These are phyloP conservation scores for Penicillium sp. DNA, from an alignment of 2,329 filamentous ascomycete genomes.

Conservation along the genomic window DNA sequence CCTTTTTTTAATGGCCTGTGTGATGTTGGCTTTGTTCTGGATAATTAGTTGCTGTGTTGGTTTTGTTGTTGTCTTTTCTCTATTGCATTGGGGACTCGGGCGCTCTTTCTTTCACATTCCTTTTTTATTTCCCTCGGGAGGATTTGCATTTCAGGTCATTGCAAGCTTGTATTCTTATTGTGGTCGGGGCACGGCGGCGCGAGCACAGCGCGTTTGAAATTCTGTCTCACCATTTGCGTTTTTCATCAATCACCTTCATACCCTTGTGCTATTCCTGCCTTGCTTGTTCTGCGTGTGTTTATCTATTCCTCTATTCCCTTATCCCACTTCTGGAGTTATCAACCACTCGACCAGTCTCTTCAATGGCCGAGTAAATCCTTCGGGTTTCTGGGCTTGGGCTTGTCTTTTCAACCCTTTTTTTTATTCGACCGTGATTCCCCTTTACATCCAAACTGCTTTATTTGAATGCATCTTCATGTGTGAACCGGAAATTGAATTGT, in stretches of 20 bases:
- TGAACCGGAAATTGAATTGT: slow-evolving; percentile 35
- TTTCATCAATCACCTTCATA: slow-evolving; percentile 40
- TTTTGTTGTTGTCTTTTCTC: slow-evolving; percentile 26
- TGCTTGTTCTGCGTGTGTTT: slow-evolving; percentile 24
- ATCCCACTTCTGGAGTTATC: slow-evolving; percentile 13
- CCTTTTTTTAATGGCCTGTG: slow-evolving; percentile 20
- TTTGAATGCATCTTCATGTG: slow-evolving; percentile 33
- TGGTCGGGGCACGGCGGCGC: slow-evolving; percentile 33
- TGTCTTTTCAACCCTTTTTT: slow-evolving; percentile 8
- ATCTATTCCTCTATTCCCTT: slow-evolving; percentile 13
- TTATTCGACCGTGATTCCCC: slow-evolving; percentile 37
- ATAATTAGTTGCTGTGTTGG: slow-evolving; percentile 9
- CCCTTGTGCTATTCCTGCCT: slow-evolving; percentile 38
- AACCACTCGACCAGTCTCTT: slow-evolving; percentile 14
- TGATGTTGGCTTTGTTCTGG: slow-evolving; percentile 30
- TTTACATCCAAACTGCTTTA: slow-evolving; percentile 33
- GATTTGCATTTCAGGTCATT: slow-evolving; percentile 43
- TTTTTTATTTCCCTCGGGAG: slow-evolving; percentile 37
- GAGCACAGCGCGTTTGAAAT: slow-evolving; percentile 28
- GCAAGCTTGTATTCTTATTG: slow-evolving; percentile 37
- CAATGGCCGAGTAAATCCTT: background rate
- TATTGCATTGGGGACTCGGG: slow-evolving; percentile 43
- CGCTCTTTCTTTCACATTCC: slow-evolving; percentile 37
- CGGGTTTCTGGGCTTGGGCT: slow-evolving; percentile 27
- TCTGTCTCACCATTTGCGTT: slow-evolving; percentile 31